phyloP scores from a whole-genome alignment of 805 yeast genomes.

The Phaffomyces antillensis region DNA sequence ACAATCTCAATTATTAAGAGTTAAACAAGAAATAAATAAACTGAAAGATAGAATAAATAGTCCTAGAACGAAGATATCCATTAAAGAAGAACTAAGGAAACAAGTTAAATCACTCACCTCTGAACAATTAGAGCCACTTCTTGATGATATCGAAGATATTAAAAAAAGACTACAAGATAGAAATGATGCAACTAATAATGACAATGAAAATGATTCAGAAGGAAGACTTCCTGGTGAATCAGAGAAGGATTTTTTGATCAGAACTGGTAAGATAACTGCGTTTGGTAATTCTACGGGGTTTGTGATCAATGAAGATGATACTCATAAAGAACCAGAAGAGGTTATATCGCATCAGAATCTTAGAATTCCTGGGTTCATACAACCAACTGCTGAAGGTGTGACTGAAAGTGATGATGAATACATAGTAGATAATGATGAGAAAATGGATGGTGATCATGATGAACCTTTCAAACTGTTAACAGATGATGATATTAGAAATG shows the following conservation, averaged over 20 bases:
- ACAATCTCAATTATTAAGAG: constrained; percentile 36
- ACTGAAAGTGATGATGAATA: constrained; percentile 9
- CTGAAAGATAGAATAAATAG: constrained; percentile 43
- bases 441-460: constrained; percentile 10
- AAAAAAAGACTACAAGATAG: constrained; percentile 35
- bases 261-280: constrained; percentile 93
- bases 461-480: constrained; percentile 15
- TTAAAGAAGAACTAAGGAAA: constrained; percentile 42
- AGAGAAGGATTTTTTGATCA: constrained; percentile 68
- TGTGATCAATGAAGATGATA: constrained; percentile 28
- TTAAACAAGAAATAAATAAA: constrained; percentile 34
- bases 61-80: constrained; percentile 59
- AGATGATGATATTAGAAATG: constrained; percentile 33
- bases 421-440: constrained; percentile 9
- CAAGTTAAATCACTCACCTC: constrained; percentile 47
- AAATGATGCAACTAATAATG: constrained; percentile 9
- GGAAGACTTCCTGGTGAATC: constrained; percentile 59
- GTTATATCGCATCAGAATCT: constrained; percentile 17
- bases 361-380: constrained; percentile 17
- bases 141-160: constrained; percentile 60
- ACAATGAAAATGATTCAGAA: constrained; percentile 1
- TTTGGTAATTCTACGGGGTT: constrained; percentile 70
- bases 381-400: neutral
- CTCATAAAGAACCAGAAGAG: constrained; percentile 8
- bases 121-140: constrained; percentile 45